Evolutionary conservation across 2,329 filamentous ascomycete genomes (phyloP).

Genomic region (Monilinia fructicola): DNA sequence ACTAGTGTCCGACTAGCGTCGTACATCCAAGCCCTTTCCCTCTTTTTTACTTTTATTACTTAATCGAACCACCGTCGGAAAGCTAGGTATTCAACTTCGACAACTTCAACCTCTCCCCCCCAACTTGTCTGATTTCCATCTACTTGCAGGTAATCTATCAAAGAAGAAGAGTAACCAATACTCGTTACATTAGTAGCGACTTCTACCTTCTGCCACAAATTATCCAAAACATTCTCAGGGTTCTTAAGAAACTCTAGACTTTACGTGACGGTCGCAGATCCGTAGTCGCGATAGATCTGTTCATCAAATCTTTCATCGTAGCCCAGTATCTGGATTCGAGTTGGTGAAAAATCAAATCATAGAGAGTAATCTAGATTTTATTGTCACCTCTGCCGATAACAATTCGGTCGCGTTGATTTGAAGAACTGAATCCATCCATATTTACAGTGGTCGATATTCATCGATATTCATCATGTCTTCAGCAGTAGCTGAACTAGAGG

Average conservation of each 20-base stretch:
- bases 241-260: conserved; percentile 16
- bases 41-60: neutral
- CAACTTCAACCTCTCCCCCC: neutral
- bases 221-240: conserved; percentile 3
- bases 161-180: conserved; percentile 19
- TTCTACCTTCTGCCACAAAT: conserved; percentile 13
- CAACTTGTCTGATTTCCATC: conserved; percentile 8
- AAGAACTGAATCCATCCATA: conserved; percentile 7
- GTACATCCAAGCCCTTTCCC: neutral
- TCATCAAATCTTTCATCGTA: conserved; percentile 25
- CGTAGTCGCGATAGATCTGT: conserved; percentile 24
- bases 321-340: conserved; percentile 23
- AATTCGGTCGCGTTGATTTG: conserved; percentile 24
- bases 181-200: conserved; percentile 16
- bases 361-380: conserved; percentile 25
- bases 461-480: conserved; percentile 61
- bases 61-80: conserved; percentile 2
- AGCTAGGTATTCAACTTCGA: conserved; percentile 5
- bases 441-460: neutral
- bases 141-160: conserved; percentile 14
- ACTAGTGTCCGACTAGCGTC: neutral
- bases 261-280: conserved; percentile 25
- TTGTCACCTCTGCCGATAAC: conserved; percentile 17
- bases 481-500: conserved; percentile 86
- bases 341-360: conserved; percentile 23